Evolutionary conservation across 2,329 filamentous ascomycete genomes (phyloP).

Genomic region (Curvularia sp.): DNA sequence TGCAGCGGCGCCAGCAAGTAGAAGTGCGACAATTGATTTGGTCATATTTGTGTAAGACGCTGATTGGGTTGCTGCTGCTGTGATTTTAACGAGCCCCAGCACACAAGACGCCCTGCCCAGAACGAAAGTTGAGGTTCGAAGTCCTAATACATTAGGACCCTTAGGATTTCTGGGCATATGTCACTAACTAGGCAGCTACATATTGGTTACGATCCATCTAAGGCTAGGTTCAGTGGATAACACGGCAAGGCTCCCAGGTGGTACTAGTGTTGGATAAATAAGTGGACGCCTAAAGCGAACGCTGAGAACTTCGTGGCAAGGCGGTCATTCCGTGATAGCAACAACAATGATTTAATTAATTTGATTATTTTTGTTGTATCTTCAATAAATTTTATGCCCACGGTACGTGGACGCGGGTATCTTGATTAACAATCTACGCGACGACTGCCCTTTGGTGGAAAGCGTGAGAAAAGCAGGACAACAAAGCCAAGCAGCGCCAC

Average conservation of each 20-base stretch:
- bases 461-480: constrained; percentile 55
- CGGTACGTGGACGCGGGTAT: background rate
- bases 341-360: background rate
- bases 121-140: background rate
- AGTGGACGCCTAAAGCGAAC: background rate
- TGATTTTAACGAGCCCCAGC: background rate
- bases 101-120: background rate
- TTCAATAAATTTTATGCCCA: background rate
- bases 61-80: background rate
- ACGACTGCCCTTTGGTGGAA: constrained; percentile 54
- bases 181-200: background rate
- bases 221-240: background rate
- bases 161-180: background rate
- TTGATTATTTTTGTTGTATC: too few relatives aligned
- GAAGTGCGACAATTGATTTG: background rate
- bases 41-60: background rate
- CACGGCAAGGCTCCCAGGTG: background rate
- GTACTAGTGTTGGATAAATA: background rate
- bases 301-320: background rate
- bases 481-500: constrained; percentile 61
- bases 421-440: constrained; percentile 5
- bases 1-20: background rate
- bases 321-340: background rate
- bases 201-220: background rate
- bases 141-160: background rate